Conservation (phyloP, 2,329 filamentous ascomycete species). For the Talaromyces sp. region DNA sequence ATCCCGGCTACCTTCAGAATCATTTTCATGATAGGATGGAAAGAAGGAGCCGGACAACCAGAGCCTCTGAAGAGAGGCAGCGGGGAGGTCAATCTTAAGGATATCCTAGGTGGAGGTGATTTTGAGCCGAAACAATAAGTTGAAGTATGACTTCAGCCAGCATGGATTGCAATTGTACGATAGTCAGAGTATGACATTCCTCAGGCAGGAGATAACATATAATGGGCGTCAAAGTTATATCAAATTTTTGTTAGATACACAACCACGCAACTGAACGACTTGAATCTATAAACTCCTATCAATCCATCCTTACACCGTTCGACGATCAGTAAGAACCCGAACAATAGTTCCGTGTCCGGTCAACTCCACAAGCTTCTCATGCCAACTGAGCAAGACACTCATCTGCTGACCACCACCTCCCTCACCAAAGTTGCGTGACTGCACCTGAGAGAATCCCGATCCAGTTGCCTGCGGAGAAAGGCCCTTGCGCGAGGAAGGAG, state of each 20-base stretch:
- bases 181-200: not conserved
- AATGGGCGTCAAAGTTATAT: not conserved
- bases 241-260: slow-evolving; percentile 9
- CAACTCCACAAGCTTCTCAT: slow-evolving; percentile 96
- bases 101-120: slow-evolving; percentile 61
- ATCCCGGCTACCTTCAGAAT: slow-evolving; percentile 90
- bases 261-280: slow-evolving; percentile 12
- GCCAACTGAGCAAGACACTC: slow-evolving; percentile 97
- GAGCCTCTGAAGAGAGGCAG: slow-evolving; percentile 80
- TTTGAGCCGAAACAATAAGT: slow-evolving; percentile 27
- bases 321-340: slow-evolving; percentile 92
- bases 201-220: not conserved
- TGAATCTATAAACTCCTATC: slow-evolving; percentile 12
- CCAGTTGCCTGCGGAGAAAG: slow-evolving; percentile 76
- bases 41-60: slow-evolving; percentile 73
- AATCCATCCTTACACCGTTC: slow-evolving; percentile 71
- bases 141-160: not conserved
- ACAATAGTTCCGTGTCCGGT: slow-evolving; percentile 90
- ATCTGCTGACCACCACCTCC: slow-evolving; percentile 80
- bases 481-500: slow-evolving; percentile 53
- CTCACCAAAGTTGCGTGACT: slow-evolving; percentile 55
- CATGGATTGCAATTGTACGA: not conserved
- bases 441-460: slow-evolving; percentile 82
- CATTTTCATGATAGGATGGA: slow-evolving; percentile 99
- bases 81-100: slow-evolving; percentile 83